Evolutionary conservation across 1,284 basidiomycete genomes (phyloP).

Genomic region (Xerocomus minutiporus): DNA sequence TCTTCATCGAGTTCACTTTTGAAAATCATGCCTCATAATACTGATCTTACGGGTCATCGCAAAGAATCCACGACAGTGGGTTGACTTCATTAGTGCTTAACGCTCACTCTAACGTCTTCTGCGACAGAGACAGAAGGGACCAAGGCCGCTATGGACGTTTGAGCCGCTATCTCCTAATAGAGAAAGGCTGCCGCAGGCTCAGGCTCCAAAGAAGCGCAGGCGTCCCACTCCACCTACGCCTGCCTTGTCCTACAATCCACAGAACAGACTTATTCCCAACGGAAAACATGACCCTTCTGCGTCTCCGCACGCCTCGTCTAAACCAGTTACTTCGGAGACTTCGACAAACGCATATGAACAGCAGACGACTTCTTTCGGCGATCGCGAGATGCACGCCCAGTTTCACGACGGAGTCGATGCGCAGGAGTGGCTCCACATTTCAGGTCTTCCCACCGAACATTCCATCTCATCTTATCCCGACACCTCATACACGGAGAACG

Average conservation of each 20-base stretch:
- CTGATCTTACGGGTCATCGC: slow-evolving; percentile 10
- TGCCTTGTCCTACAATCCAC: slow-evolving; percentile 20
- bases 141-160: slow-evolving; percentile 20
- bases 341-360: slow-evolving; percentile 10
- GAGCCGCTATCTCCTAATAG: slow-evolving; percentile 25
- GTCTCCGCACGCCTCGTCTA: slow-evolving; percentile 5
- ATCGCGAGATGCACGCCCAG: slow-evolving; percentile 9
- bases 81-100: slow-evolving; percentile 11
- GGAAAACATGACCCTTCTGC: slow-evolving; percentile 21
- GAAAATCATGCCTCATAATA: slow-evolving; percentile 10
- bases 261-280: slow-evolving; percentile 15
- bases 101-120: slow-evolving; percentile 13
- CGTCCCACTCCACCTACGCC: slow-evolving; percentile 17
- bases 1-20: slow-evolving; percentile 4
- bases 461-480: slow-evolving; percentile 8
- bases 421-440: slow-evolving; percentile 15
- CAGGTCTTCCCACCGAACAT: slow-evolving; percentile 7
- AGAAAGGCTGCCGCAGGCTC: slow-evolving; percentile 19
- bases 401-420: slow-evolving; percentile 11
- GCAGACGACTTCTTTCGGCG: slow-evolving; percentile 1
- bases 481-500: slow-evolving; percentile 17
- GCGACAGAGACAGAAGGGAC: slow-evolving; percentile 24
- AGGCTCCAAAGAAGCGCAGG: slow-evolving; percentile 26
- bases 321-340: slow-evolving; percentile 10
- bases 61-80: slow-evolving; percentile 22